phyloP scores from a whole-genome alignment of 257 asterid species.

The Petrea volubilis region DNA sequence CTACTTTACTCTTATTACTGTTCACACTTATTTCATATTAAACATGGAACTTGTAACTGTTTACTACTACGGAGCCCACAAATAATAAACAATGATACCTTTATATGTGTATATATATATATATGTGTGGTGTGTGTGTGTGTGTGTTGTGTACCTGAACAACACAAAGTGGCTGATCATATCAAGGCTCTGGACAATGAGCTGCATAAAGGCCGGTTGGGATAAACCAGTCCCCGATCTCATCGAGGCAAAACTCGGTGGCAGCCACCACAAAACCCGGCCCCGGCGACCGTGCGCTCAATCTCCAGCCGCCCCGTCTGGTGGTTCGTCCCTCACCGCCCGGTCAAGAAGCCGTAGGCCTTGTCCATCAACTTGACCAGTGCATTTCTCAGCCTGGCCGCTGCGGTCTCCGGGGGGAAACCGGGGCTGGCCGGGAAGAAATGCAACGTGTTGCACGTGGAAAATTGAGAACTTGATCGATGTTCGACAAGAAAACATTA shows the following conservation, averaged over 20 bases:
- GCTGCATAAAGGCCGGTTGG: conserved; percentile 81
- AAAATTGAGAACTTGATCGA: conserved; percentile 78
- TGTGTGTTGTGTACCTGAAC: too few species aligned
- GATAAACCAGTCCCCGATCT: conserved; percentile 76
- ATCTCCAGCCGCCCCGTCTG: conserved; percentile 63
- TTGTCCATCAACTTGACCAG: conserved; percentile 41
- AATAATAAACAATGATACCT: too few species aligned
- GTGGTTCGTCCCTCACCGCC: conserved; percentile 46
- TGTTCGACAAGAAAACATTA: conserved; percentile 60
- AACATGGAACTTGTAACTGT: too few species aligned
- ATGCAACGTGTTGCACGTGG: conserved; percentile 72
- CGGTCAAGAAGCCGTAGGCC: conserved; percentile 66
- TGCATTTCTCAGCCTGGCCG: conserved; percentile 43
- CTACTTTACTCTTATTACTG: too few species aligned
- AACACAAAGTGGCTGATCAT: conserved; percentile 69
- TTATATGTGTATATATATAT: background rate
- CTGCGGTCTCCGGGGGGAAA: conserved; percentile 50
- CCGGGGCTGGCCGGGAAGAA: conserved; percentile 59
- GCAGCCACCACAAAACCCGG: conserved; percentile 66
- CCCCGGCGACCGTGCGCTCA: conserved; percentile 54
- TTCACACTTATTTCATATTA: too few species aligned
- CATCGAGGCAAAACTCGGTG: conserved; percentile 47
- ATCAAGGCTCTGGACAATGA: conserved; percentile 46
- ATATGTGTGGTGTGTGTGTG: too few species aligned
- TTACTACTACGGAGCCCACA: too few species aligned